Evolutionary conservation across 768 basidiomycete species (phyloP).

Genomic region (Tephrocybe sp.): DNA sequence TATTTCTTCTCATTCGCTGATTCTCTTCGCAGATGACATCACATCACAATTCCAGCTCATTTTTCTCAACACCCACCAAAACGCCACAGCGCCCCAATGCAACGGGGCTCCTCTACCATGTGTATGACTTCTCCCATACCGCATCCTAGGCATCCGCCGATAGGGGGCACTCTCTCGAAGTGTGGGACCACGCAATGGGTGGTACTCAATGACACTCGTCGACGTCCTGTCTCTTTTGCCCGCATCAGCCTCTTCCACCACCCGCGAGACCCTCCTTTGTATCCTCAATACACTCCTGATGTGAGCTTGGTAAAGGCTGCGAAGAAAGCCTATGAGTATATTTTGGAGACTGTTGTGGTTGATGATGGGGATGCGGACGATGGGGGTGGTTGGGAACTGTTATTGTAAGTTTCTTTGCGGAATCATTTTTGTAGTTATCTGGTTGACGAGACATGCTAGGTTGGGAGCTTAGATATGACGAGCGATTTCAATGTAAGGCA

Average conservation of each 20-base stretch:
- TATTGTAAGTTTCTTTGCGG: conserved; percentile 25
- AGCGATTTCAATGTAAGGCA: conserved; percentile 37
- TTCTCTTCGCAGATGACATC: conserved; percentile 33
- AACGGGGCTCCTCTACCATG: conserved; percentile 47
- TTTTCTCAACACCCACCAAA: conserved; percentile 42
- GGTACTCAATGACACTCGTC: conserved; percentile 50
- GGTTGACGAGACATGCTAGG: conserved; percentile 21
- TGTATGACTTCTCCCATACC: conserved; percentile 45
- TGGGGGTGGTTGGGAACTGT: conserved; percentile 48
- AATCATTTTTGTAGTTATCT: background rate
- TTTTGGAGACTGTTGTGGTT: conserved; percentile 38
- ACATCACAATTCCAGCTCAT: conserved; percentile 41
- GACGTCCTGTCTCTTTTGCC: conserved; percentile 43
- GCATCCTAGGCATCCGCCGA: conserved; percentile 44
- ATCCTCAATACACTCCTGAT: conserved; percentile 35
- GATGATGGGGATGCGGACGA: conserved; percentile 41
- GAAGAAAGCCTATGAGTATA: conserved; percentile 43
- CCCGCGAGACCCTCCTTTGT: conserved; percentile 26
- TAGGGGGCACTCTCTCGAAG: conserved; percentile 46
- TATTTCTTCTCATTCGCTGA: background rate
- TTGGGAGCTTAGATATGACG: conserved; percentile 38
- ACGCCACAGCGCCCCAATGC: conserved; percentile 35
- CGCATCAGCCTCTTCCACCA: conserved; percentile 22
- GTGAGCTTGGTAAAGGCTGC: conserved; percentile 37
- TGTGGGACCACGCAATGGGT: conserved; percentile 48